These are phyloP conservation scores for Helicostylum pulchrum DNA, from an alignment of 192 early-diverging fungal genomes.

Conservation along the genomic window DNA sequence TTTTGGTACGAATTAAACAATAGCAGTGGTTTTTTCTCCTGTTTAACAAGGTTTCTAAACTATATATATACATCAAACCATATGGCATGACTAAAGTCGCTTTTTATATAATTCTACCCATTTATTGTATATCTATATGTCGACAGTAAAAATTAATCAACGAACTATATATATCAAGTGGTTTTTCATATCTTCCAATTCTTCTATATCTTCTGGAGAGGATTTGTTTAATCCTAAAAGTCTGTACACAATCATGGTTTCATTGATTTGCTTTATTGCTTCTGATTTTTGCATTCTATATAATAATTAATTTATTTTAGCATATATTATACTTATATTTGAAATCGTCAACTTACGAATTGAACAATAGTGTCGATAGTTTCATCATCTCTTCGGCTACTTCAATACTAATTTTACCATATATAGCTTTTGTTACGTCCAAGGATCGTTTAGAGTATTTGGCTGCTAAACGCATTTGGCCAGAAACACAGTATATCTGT, in stretches of 20 bases:
- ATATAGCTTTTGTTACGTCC: slow-evolving; percentile 4
- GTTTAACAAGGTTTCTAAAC: too few species aligned
- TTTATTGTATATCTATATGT: neutral
- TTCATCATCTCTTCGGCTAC: slow-evolving; percentile 30
- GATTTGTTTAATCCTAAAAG: slow-evolving; percentile 4
- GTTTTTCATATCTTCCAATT: slow-evolving; percentile 16
- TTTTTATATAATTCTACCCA: neutral
- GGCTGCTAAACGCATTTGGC: neutral
- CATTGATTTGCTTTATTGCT: slow-evolving; percentile 11
- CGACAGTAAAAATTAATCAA: neutral
- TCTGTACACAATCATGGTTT: slow-evolving; percentile 14
- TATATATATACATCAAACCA: too few species aligned
- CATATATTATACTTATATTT: neutral
- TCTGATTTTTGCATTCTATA: slow-evolving; percentile 5
- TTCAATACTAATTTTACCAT: slow-evolving; percentile 16
- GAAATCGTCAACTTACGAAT: slow-evolving; percentile 2
- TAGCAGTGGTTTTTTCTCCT: too few species aligned
- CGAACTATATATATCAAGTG: neutral
- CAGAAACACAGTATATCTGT: neutral
- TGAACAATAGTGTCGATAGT: slow-evolving; percentile 16
- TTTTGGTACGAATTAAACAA: too few species aligned
- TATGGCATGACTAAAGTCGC: too few species aligned
- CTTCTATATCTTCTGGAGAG: slow-evolving; percentile 13
- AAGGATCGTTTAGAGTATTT: slow-evolving; percentile 17
- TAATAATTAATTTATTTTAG: neutral